phyloP scores from a whole-genome alignment of 2,329 filamentous ascomycete genomes.

The Cercospora sp. region DNA sequence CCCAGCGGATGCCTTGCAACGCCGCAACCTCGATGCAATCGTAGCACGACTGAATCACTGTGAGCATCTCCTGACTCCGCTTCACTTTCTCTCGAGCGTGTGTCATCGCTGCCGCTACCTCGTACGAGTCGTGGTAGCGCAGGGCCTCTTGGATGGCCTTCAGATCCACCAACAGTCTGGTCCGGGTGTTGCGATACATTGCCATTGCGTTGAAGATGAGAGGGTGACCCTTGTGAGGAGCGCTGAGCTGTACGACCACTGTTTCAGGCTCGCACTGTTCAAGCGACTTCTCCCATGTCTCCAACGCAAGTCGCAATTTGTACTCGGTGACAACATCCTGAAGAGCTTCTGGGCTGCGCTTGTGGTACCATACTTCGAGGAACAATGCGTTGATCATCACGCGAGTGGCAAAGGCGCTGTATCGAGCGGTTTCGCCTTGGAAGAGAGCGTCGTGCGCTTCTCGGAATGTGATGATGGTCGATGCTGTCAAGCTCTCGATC shows the following conservation, averaged over 20 bases:
- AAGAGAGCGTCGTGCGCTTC: constrained; percentile 94
- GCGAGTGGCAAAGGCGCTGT: constrained; percentile 94
- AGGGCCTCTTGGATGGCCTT: constrained; percentile 95
- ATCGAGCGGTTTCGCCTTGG: constrained; percentile 84
- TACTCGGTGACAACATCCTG: constrained; percentile 98
- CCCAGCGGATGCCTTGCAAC: constrained; percentile 92
- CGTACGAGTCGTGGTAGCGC: constrained; percentile 94
- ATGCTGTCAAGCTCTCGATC: constrained; percentile 72
- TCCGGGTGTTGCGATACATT: constrained; percentile 90
- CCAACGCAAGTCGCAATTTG: constrained; percentile 89
- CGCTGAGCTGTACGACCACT: constrained; percentile 83
- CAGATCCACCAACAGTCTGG: constrained; percentile 88
- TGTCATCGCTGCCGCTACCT: constrained; percentile 96
- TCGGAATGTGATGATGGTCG: constrained; percentile 80
- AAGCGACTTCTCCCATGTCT: constrained; percentile 98
- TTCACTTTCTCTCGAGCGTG: constrained; percentile 90
- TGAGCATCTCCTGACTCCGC: constrained; percentile 95
- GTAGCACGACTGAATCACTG: constrained; percentile 96
- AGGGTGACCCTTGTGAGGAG: constrained; percentile 92
- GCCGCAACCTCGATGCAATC: constrained; percentile 97
- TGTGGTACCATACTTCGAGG: constrained; percentile 98
- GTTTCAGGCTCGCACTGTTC: constrained; percentile 90
- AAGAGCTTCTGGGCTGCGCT: constrained; percentile 93
- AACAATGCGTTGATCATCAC: constrained; percentile 99
- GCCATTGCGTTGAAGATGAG: constrained; percentile 98